Evolutionary conservation across 345 rosid genomes (phyloP), one percentile per base, ranked within the genome.

Genomic region (Acer saccharum): DNA sequence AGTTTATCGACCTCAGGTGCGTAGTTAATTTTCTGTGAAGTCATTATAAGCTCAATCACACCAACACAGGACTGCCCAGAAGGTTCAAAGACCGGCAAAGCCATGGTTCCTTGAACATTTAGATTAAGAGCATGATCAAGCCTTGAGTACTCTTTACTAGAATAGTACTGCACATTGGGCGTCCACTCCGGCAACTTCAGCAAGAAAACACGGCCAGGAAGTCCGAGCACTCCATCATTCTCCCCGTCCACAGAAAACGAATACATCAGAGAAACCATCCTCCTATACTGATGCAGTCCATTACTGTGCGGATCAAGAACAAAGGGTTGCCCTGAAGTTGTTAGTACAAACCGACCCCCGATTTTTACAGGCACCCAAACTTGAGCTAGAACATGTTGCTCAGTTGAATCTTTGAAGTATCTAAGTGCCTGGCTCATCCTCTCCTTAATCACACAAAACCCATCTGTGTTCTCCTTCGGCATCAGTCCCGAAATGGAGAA

Each of bases 1-100:
- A 95, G 94, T 91, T 93, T 95, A 78, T 93, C 98, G 80, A 92
- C 98, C 88, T 90, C 99, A 14, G 98, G 93, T 17, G 92, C 94
- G 76, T 93, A 93, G 80, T 93, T 90, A 65, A 95, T 87, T 90
- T 87, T 91, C 71, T 87, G 93, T 60, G 97, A 92, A 79, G 93
- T 95, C 97, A 88, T 80, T 75, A 95, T 90, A 63, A 95, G 97
- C 83, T 95, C 99, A 68, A 95, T 88, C 17, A 95, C 97, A 63
- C 87, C 99, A 69, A 95, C 93, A 89, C 98, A 95, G 14, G 87
- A 81, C 86, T 90, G 94, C 70, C 91, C 91, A 0, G 93, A 86
- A 35, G 90, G 91, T 77, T 95, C 97, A 84, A 95, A 93, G 4
- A 95, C 93, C 1, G 99, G 99, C 90, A 95, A 84, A 60, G 98